Conservation (phyloP, 208 protist genomes). For the Crithidia bombi region DNA sequence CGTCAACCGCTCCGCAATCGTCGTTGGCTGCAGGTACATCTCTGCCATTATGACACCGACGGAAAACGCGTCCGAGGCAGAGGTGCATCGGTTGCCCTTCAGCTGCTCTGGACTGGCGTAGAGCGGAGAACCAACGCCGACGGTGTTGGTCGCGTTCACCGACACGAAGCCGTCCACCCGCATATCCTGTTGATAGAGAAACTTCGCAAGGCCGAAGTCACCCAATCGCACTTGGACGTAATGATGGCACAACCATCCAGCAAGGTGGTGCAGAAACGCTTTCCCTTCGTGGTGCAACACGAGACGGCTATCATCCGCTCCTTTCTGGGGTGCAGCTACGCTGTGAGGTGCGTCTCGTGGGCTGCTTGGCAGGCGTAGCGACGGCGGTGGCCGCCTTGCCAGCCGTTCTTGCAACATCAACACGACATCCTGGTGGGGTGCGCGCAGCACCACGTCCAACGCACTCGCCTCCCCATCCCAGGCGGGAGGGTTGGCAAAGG, state of each 20-base stretch:
- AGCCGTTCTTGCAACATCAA: constrained; percentile 27
- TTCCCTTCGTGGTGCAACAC: neutral
- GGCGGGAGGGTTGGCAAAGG: constrained; percentile 23
- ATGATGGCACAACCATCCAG: constrained; percentile 50
- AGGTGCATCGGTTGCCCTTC: constrained; percentile 54
- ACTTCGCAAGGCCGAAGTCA: constrained; percentile 85
- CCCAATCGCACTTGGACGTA: constrained; percentile 79
- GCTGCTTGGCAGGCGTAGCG: neutral
- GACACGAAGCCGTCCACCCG: constrained; percentile 45
- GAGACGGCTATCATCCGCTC: neutral
- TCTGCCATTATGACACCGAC: constrained; percentile 79
- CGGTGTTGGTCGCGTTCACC: constrained; percentile 63
- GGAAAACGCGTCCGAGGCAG: constrained; percentile 72
- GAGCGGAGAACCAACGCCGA: constrained; percentile 83
- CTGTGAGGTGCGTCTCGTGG: too few species aligned
- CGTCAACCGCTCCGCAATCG: constrained; percentile 69
- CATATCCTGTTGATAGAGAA: constrained; percentile 36
- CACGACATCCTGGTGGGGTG: constrained; percentile 14
- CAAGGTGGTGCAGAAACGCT: constrained; percentile 22
- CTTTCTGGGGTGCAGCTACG: neutral
- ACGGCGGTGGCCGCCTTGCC: constrained; percentile 15
- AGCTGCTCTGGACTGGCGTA: constrained; percentile 91
- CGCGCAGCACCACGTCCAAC: constrained; percentile 25
- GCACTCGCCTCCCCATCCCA: constrained; percentile 23
- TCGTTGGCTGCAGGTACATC: constrained; percentile 85